A percentile compares a stretch with the other conserved stretches of the same genome.
These are phyloP conservation scores for Corylus americana DNA, from an alignment of 306 rosid species.

Conservation along the genomic window DNA sequence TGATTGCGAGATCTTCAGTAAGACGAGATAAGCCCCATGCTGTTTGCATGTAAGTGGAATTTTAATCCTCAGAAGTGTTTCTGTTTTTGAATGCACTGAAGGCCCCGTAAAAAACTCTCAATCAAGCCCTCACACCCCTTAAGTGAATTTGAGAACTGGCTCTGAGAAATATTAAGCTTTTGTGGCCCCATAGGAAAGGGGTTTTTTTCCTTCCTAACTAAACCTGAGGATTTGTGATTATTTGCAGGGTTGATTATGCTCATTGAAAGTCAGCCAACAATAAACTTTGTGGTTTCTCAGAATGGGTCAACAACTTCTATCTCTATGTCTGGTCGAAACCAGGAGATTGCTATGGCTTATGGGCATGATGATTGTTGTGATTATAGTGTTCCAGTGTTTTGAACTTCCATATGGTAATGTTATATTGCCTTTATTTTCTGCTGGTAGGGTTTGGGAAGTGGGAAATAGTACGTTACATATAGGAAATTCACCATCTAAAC, in stretches of 20 bases:
- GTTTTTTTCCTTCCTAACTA: neutral
- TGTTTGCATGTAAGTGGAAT: neutral
- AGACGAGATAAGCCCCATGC: neutral
- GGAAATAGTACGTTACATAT: constrained; percentile 37
- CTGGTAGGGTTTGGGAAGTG: constrained; percentile 29
- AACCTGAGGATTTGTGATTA: constrained; percentile 12
- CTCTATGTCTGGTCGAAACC: constrained; percentile 47
- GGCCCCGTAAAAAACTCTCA: too few species aligned
- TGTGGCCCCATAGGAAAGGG: neutral
- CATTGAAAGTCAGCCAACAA: constrained; percentile 21
- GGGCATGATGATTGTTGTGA: constrained; percentile 51
- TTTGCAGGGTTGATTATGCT: constrained; percentile 41
- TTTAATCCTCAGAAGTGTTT: neutral
- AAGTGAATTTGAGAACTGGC: neutral
- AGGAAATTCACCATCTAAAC: constrained; percentile 36
- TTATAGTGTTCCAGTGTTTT: constrained; percentile 56
- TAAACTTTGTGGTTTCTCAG: constrained; percentile 6
- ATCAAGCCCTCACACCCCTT: too few species aligned
- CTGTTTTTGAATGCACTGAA: neutral
- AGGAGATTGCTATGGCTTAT: constrained; percentile 53
- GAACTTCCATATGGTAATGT: constrained; percentile 63
- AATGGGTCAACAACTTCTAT: constrained; percentile 62
- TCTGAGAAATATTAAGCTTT: neutral
- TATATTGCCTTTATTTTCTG: constrained; percentile 45
- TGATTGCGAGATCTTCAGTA: neutral